These are phyloP conservation scores for Geotrichum citri-aurantii DNA, from an alignment of 1,139 yeast genomes.

Conservation along the genomic window DNA sequence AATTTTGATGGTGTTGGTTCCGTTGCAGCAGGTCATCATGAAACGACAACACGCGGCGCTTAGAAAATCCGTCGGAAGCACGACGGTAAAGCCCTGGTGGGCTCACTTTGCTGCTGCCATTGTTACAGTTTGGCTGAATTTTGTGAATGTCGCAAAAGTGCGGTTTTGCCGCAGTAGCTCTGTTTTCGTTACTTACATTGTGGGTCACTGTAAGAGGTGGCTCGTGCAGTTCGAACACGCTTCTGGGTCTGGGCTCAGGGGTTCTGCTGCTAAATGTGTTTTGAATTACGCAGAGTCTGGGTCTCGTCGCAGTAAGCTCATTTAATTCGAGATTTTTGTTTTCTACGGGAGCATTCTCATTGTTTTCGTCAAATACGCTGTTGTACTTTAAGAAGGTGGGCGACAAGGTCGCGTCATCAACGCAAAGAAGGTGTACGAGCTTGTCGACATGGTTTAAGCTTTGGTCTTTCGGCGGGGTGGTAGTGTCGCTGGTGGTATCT, in stretches of 20 bases:
- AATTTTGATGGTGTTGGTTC: background rate
- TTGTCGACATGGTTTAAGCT: background rate
- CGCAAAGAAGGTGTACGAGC: constrained; percentile 5
- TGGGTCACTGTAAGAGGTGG: background rate
- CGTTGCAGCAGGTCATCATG: background rate
- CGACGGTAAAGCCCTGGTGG: constrained; percentile 2
- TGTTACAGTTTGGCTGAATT: background rate
- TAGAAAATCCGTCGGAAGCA: constrained; percentile 4
- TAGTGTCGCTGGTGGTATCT: background rate
- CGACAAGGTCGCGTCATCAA: background rate
- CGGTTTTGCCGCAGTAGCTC: background rate
- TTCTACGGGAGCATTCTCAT: background rate
- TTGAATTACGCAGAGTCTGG: background rate
- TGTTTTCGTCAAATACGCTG: background rate
- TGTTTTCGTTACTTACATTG: background rate
- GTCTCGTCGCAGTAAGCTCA: background rate
- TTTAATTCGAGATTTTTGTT: background rate
- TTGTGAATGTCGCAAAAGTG: constrained; percentile 7
- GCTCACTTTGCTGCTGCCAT: background rate
- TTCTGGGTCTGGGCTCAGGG: background rate
- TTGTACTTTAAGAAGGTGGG: constrained; percentile 10
- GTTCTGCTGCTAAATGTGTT: background rate
- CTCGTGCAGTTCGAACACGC: background rate
- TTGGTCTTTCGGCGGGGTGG: background rate
- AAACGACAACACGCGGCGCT: constrained; percentile 3